Evolutionary conservation across 176 grass and related monocot genomes (phyloP).

Genomic region (Melocanna baccifera): DNA sequence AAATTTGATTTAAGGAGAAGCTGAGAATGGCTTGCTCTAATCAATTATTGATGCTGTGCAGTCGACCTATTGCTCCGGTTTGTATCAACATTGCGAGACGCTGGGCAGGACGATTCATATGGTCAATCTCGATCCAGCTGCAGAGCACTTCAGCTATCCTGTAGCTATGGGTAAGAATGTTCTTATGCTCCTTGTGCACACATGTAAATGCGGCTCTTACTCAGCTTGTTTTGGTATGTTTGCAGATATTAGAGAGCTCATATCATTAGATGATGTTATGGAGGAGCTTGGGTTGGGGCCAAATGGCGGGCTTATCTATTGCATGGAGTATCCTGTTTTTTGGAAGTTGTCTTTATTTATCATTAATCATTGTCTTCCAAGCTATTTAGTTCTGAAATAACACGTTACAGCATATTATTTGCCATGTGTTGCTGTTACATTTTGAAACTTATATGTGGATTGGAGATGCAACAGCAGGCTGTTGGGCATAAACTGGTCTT

Average conservation of each 20-base stretch:
- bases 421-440: neutral
- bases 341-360: neutral
- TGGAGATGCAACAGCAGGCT: neutral
- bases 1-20: neutral
- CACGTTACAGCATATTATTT: neutral
- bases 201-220: neutral
- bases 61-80: constrained; percentile 89
- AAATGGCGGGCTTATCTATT: constrained; percentile 85
- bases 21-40: neutral
- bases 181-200: neutral
- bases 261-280: constrained; percentile 97
- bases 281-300: constrained; percentile 85
- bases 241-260: constrained; percentile 90
- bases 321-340: constrained; percentile 95
- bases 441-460: neutral
- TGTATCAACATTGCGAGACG: constrained; percentile 74
- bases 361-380: neutral
- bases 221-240: neutral
- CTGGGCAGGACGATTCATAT: constrained; percentile 67
- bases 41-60: constrained; percentile 19
- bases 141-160: constrained; percentile 82
- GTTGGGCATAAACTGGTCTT: neutral
- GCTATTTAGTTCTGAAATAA: neutral
- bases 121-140: constrained; percentile 91
- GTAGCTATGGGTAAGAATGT: constrained; percentile 56